Evolutionary conservation across 2,329 filamentous ascomycete species (phyloP), one percentile per base, ranked within the genome.

Genomic region (Rhytidhysteron rufulum): DNA sequence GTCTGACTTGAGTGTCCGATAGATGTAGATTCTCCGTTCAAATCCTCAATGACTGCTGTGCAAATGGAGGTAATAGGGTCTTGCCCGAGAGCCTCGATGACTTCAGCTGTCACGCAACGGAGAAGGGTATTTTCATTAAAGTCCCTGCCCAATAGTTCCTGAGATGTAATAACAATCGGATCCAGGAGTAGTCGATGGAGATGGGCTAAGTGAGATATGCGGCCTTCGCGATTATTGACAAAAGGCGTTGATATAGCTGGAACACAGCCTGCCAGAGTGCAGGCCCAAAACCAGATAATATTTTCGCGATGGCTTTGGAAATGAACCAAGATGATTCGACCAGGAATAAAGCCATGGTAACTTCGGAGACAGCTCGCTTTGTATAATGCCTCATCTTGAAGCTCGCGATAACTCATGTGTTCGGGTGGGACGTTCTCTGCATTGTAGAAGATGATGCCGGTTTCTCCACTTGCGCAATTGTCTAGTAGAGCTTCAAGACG

Each of bases 261-360:
- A 5, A 69, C 39, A 20, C 53, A 51, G 5, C 67, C 64, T 1
- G 66, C 66, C 11, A 57, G 43, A 2, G 66, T 44, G 2, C 58
- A 54, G 2, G 65, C 50, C 69, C 68, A 72, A 40, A 70, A 66
- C 68, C 66, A 72, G 11, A 60, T 37, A 4, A 71, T 60, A 19
- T 52, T 59, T 17, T 71, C 62, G 32, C 51, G 35, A 27, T 70
- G 63, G n/a, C 52, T 50, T 16, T 66, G 50, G 25, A 70, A 63
- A 42, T 70, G 62, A 1, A 62, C 33, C 1, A 60, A 22, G 15
- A 59, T 30, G 30, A 58, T 37, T 6, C 16, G n/a, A 21, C 32
- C 32, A 18, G 27, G 27, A 16, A 30, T 16, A 4, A 30, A 13
- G 27, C 27, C 27, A 30, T 30, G 27, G 27, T 30, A 30, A 8